Conservation (phyloP, 2,329 filamentous ascomycete species). For the Colletotrichum viniferum region DNA sequence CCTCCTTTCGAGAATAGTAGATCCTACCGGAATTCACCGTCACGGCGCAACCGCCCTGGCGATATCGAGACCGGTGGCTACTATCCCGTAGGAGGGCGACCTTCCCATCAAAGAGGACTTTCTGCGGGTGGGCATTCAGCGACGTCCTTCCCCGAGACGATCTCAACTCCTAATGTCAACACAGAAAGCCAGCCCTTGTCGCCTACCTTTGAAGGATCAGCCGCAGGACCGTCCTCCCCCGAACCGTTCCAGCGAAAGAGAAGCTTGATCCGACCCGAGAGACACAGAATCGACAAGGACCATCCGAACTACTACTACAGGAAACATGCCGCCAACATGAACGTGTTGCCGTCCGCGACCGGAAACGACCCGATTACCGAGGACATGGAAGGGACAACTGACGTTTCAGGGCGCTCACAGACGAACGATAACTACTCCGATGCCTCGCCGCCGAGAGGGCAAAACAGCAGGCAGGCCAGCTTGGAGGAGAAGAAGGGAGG, state of each 20-base stretch:
- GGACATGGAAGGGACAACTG: slow-evolving; percentile 70
- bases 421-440: slow-evolving; percentile 52
- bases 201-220: slow-evolving; percentile 44
- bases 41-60: slow-evolving; percentile 66
- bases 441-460: slow-evolving; percentile 34
- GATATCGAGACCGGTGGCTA: slow-evolving; percentile 73
- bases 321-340: slow-evolving; percentile 93
- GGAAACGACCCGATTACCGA: slow-evolving; percentile 90
- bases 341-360: slow-evolving; percentile 86
- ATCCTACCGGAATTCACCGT: slow-evolving; percentile 71
- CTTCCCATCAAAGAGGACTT: slow-evolving; percentile 58
- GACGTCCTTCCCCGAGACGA: slow-evolving; percentile 63
- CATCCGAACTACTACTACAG: slow-evolving; percentile 97
- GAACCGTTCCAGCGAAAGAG: slow-evolving; percentile 69
- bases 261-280: slow-evolving; percentile 88
- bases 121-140: slow-evolving; percentile 59
- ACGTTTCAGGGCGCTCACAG: slow-evolving; percentile 47
- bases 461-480: slow-evolving; percentile 33
- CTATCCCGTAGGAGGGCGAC: slow-evolving; percentile 43
- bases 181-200: slow-evolving; percentile 62
- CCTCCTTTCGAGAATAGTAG: slow-evolving; percentile 65
- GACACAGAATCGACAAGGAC: slow-evolving; percentile 81
- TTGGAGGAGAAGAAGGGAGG: slow-evolving; percentile 42
- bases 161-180: slow-evolving; percentile 57
- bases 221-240: slow-evolving; percentile 6